Evolutionary conservation across 371 early-diverging fungal species (phyloP), one percentile per base, ranked within the genome.

Genomic region (Apophysomyces elegans): DNA sequence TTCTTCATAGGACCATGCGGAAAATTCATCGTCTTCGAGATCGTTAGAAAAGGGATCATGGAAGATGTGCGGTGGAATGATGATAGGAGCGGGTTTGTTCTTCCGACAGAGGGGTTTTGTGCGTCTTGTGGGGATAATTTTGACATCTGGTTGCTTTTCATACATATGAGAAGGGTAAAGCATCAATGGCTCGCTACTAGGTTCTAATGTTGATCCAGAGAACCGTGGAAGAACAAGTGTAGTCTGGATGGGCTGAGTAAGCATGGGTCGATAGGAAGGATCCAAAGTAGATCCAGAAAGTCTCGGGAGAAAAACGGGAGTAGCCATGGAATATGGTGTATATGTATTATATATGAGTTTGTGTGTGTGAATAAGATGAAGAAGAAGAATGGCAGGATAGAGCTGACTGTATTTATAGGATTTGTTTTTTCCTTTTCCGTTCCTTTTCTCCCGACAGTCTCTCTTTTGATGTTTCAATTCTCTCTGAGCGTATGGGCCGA

Each of bases 201-300:
- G 72, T 58, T 71, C 72, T 43, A 71, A 54, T 9, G 72, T 71
- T 11, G 72, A 71, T 37, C 72, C 72, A 16, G 72, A 57, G 54
- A 71, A 67, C 2, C 67, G 67, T 16, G 67, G 64, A 38, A 71
- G 43, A 16, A 59, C 56, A 16, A 71, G 50, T 37, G 54, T 50
- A 1, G 16, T 26, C 21, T 50, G 54, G 21, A 50, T n/a, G 9
- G 54, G 54, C 21, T 50, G 54, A 11, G 21, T 21, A 21, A 8
- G 21, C 21, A 50, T 18, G 7, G 54, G 21, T 7, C 21, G 54
- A 50, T 7, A 21, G 16, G 54, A 50, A 18, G 54, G 54, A 50
- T 50, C 54, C 9, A 50, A 50, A 7, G 54, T 50, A 50, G 54
- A 50, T n/a, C 54, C 54, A 50, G 54, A 21, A 21, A 50, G 21